Evolutionary conservation across 345 rosid genomes (phyloP), one percentile per base, ranked within the genome.

Genomic region (Atalantia buxifolia): DNA sequence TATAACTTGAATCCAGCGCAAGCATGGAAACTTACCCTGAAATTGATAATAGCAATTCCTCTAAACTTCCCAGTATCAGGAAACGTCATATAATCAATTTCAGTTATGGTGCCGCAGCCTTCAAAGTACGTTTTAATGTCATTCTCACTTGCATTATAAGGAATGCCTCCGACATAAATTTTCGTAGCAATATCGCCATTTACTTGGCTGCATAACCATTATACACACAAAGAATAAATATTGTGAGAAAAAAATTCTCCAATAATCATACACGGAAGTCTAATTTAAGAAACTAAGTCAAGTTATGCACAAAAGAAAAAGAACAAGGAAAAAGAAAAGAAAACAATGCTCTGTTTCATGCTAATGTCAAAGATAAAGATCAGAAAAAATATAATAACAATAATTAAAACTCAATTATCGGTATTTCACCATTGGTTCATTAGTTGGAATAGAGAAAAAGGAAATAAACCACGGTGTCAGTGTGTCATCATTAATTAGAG

Each of bases 131-230:
- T 89, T 56, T 88, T 89, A 79, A 95, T 95, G 77, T 94, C 99
- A 80, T 90, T 96, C 82, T 95, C 98, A 1, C 88, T 86, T 5
- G 90, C 92, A 69, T 91, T 84, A 80, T 92, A 95, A 25, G 97
- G 99, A 83, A 95, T 92, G 62, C 99, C 99, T 7, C 99, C 99
- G 74, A 89, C 96, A 74, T 92, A 93, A 71, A 92, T 80, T 87
- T 89, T 91, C 6, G 80, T 83, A 71, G 93, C 86, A 88, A 81
- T 81, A 72, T 84, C 75, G 60, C 75, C 87, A 66, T 72, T 87
- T 61, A 59, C 79, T 77, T 80, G 87, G 82, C 97, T 95, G 93
- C 85, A 84, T 83, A 55, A 67, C 59, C 77, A 82, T 3, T 6
- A 65, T 9, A 60, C 14, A 63, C 50, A 71, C 9, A n/a, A 53